Conservation (phyloP, 441 rosid species). For the Jatropha podagrica region DNA sequence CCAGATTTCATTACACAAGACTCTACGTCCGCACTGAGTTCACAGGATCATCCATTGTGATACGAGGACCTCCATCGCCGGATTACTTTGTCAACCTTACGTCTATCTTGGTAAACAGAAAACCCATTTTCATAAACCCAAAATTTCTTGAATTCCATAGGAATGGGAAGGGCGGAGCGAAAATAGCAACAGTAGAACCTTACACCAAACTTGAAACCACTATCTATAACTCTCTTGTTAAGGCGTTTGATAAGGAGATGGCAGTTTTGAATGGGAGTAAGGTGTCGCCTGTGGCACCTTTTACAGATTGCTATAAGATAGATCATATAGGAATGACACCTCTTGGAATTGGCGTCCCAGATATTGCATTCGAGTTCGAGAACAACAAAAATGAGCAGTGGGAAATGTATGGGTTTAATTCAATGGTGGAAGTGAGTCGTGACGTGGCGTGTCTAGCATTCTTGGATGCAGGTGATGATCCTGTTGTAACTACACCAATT, state of each 20-base stretch:
- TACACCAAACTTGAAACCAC: constrained; percentile 17
- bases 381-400: constrained; percentile 10
- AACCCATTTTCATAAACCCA: constrained; percentile 18
- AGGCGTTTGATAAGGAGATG: constrained; percentile 15
- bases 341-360: constrained; percentile 19
- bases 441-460: constrained; percentile 26
- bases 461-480: constrained; percentile 11
- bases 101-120: constrained; percentile 22
- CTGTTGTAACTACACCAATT: neutral
- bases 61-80: constrained; percentile 45
- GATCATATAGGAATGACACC: neutral
- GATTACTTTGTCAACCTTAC: constrained; percentile 55
- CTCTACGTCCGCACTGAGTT: constrained; percentile 51
- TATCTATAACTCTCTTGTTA: constrained; percentile 13
- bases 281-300: constrained; percentile 10
- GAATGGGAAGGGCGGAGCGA: constrained; percentile 20
- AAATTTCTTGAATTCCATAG: constrained; percentile 17
- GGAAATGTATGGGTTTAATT: constrained; percentile 17
- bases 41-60: constrained; percentile 29
- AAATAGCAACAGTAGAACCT: constrained; percentile 16
- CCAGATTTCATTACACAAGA: constrained; percentile 28
- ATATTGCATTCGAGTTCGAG: constrained; percentile 15
- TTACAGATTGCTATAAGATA: constrained; percentile 3
- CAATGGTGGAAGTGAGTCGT: constrained; percentile 21
- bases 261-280: constrained; percentile 7